phyloP scores from a whole-genome alignment of 148 eudicot genomes.

The Euryodendron excelsum region DNA sequence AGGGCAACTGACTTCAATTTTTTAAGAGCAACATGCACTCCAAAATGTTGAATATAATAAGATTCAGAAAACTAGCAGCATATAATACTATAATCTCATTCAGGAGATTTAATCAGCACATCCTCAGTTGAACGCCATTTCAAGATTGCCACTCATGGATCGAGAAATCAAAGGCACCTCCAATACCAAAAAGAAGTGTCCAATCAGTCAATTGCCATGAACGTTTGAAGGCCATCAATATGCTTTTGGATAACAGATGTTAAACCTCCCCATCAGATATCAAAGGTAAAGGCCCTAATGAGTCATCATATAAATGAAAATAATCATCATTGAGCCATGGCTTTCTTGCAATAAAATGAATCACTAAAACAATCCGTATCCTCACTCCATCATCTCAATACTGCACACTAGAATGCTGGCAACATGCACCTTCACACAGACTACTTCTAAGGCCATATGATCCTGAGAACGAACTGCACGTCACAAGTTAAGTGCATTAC shows the following conservation, averaged over 20 bases:
- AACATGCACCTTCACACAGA: neutral
- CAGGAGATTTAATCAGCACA: neutral
- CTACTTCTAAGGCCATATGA: slow-evolving; percentile 12
- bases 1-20: neutral
- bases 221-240: neutral
- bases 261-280: neutral
- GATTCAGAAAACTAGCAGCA: neutral
- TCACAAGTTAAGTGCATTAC: slow-evolving; percentile 15
- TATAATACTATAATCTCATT: neutral
- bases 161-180: neutral
- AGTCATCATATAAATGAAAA: neutral
- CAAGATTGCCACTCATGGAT: neutral
- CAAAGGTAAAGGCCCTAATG: slow-evolving; percentile 3
- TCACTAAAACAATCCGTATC: neutral
- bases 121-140: neutral
- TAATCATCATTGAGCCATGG: neutral
- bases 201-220: neutral
- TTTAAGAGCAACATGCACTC: neutral
- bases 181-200: slow-evolving; percentile 1
- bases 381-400: neutral
- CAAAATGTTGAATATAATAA: slow-evolving; percentile 1
- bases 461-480: slow-evolving; percentile 5
- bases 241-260: neutral
- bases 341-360: neutral
- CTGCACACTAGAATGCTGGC: neutral